Conservation (phyloP, 305 asterid genomes). For the Fraxinus dipetala region DNA sequence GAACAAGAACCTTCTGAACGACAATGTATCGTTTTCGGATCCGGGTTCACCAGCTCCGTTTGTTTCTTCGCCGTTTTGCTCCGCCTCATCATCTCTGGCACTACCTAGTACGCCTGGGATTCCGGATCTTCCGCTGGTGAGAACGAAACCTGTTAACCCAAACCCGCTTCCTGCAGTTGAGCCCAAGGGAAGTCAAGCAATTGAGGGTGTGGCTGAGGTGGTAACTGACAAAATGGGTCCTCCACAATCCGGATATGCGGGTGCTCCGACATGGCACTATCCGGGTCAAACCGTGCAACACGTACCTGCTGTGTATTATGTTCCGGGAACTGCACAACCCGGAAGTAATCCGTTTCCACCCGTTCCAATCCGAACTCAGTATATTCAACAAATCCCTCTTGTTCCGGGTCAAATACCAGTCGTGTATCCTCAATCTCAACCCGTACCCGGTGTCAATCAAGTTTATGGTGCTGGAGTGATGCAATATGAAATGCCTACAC, state of each 20-base stretch:
- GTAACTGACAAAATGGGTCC: constrained; percentile 31
- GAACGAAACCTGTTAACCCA: constrained; percentile 49
- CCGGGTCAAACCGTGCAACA: constrained; percentile 53
- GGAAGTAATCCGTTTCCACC: constrained; percentile 43
- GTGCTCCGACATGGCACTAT: constrained; percentile 62
- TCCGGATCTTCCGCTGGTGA: constrained; percentile 78
- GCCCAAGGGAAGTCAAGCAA: constrained; percentile 32
- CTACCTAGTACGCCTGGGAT: constrained; percentile 42
- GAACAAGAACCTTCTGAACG: constrained; percentile 35
- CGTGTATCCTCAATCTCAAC: constrained; percentile 42
- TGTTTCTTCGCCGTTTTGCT: constrained; percentile 61
- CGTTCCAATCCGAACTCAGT: constrained; percentile 46
- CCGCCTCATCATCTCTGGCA: constrained; percentile 61
- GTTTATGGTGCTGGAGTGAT: constrained; percentile 52
- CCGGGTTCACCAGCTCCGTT: constrained; percentile 78
- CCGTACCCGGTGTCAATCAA: constrained; percentile 40
- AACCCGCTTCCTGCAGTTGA: constrained; percentile 33
- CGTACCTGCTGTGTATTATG: constrained; percentile 56
- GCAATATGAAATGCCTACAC: constrained; percentile 47
- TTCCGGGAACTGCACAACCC: constrained; percentile 48
- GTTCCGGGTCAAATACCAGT: constrained; percentile 58
- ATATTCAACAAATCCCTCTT: constrained; percentile 44
- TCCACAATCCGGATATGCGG: constrained; percentile 43
- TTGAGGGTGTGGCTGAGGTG: constrained; percentile 23
- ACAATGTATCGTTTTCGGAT: constrained; percentile 54